Conservation (phyloP, 2,329 filamentous ascomycete species). For the Daldinia sp. region DNA sequence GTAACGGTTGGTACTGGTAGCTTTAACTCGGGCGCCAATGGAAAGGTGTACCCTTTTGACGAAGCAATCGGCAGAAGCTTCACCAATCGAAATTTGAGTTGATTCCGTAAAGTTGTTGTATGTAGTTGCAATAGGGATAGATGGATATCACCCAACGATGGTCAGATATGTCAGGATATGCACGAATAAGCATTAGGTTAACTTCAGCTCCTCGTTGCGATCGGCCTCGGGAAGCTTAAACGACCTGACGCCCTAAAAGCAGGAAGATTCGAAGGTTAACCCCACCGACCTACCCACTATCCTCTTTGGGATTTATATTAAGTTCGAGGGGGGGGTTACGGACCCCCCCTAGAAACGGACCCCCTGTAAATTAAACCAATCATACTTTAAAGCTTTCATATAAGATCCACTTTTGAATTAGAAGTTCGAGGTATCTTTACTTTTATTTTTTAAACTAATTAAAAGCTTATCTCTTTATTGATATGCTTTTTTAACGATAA, state of each 20-base stretch:
- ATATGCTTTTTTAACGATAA: too few species aligned
- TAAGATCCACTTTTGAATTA: too few species aligned
- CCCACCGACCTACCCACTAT: slow-evolving; percentile 24
- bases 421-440: too few species aligned
- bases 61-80: slow-evolving; percentile 8
- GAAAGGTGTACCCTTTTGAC: slow-evolving; percentile 1
- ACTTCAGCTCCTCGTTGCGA: slow-evolving; percentile 5
- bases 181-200: not conserved
- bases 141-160: not conserved
- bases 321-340: too few species aligned
- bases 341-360: too few species aligned
- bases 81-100: slow-evolving; percentile 16
- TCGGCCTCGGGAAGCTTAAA: slow-evolving; percentile 5
- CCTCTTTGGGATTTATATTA: slow-evolving; percentile 14
- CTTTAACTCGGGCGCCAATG: slow-evolving; percentile 8
- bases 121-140: not conserved
- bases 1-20: slow-evolving; percentile 14
- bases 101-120: not conserved
- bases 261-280: not conserved
- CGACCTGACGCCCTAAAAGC: not conserved
- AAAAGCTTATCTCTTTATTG: too few species aligned
- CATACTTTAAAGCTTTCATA: too few species aligned
- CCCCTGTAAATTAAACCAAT: too few species aligned
- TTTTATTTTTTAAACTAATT: too few species aligned
- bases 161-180: not conserved